Percentiles rank a stretch among this genome's conserved stretches.
These are phyloP conservation scores for Microcos paniculata DNA, from an alignment of 345 rosid species.

Conservation along the genomic window DNA sequence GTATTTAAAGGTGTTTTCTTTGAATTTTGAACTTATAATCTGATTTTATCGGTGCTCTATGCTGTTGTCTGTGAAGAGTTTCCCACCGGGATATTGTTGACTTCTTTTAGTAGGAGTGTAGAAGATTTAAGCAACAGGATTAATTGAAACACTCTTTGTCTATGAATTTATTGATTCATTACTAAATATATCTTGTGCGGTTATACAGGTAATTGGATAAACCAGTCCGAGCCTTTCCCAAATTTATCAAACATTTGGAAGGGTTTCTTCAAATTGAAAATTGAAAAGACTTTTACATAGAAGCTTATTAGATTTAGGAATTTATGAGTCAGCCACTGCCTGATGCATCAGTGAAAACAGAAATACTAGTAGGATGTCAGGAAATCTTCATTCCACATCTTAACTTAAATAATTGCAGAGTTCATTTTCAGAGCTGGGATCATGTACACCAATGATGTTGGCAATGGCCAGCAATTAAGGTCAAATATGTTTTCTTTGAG, in stretches of 20 bases:
- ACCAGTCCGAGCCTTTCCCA: background rate
- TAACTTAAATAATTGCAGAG: conserved; percentile 58
- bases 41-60: background rate
- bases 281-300: background rate
- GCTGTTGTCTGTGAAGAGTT: background rate
- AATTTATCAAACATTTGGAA: background rate
- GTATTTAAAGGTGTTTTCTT: background rate
- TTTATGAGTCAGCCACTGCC: background rate
- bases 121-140: background rate
- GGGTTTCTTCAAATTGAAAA: conserved; percentile 6
- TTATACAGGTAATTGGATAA: background rate
- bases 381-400: conserved; percentile 23
- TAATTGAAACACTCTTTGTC: background rate
- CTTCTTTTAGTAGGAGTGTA: no score
- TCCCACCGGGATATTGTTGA: background rate
- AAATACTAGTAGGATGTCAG: background rate
- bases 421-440: conserved; percentile 88
- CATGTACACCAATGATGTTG: conserved; percentile 58
- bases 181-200: background rate
- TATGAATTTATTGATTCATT: background rate
- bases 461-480: conserved; percentile 41
- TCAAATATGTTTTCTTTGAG: conserved; percentile 69
- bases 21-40: background rate
- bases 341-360: background rate
- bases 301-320: background rate